Conservation (phyloP, 352 stramenopile species). For the Thraustochytrium striatum region DNA sequence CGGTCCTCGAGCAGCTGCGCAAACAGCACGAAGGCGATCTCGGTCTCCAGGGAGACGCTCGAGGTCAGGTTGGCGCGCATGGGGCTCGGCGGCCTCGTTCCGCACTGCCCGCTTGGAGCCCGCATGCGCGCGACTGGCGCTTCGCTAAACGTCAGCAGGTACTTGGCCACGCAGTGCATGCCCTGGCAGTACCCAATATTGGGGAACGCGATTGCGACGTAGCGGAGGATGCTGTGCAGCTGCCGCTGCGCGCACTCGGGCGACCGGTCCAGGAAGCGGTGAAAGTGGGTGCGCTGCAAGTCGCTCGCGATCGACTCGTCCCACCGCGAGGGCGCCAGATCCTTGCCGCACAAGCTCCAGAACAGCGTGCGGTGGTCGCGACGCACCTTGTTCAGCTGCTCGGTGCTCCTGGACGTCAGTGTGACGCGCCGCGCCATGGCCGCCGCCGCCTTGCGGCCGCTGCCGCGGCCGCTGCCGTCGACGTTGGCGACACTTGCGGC, state of each 20-base stretch:
- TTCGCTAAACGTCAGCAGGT: slow-evolving; percentile 31
- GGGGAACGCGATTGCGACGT: slow-evolving; percentile 31
- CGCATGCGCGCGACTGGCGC: neutral
- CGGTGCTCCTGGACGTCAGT: neutral
- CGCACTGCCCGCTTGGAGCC: neutral
- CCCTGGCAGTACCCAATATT: slow-evolving; percentile 35
- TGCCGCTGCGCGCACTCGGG: neutral
- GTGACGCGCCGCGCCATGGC: neutral
- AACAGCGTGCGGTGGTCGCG: slow-evolving; percentile 37
- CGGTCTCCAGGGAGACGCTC: slow-evolving; percentile 29
- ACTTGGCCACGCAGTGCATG: slow-evolving; percentile 44
- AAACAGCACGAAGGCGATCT: slow-evolving; percentile 44
- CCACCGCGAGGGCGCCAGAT: slow-evolving; percentile 30
- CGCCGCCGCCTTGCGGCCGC: neutral
- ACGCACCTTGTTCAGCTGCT: neutral
- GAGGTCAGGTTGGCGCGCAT: neutral
- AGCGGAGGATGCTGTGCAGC: slow-evolving; percentile 43
- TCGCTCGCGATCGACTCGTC: slow-evolving; percentile 33
- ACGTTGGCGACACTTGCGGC: neutral
- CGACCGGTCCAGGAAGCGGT: slow-evolving; percentile 24
- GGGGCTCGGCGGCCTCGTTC: neutral
- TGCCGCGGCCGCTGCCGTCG: neutral
- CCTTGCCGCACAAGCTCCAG: slow-evolving; percentile 40
- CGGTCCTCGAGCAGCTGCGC: slow-evolving; percentile 39
- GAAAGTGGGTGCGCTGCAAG: slow-evolving; percentile 36